Conservation (phyloP, 2,329 filamentous ascomycete genomes). For the Endoconidiophora laricicola region DNA sequence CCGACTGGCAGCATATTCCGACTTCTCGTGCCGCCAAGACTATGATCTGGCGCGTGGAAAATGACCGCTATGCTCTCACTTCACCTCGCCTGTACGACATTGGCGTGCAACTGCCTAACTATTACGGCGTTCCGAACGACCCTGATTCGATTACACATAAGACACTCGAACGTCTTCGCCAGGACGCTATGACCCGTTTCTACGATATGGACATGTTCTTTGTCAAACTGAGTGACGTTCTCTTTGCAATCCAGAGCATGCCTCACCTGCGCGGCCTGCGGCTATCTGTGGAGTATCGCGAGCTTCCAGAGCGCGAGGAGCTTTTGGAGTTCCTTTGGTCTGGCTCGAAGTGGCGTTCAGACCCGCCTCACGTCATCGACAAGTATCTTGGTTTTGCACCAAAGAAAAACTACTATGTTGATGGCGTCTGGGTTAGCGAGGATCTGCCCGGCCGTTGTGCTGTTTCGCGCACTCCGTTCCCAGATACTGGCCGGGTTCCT, state of each 20-base stretch:
- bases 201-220: conserved; percentile 47
- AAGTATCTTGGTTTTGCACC: conserved; percentile 38
- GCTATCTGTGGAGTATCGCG: conserved; percentile 41
- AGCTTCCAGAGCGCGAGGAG: conserved; percentile 36
- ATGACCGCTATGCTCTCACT: conserved; percentile 38
- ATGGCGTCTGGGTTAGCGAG: conserved; percentile 34
- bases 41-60: conserved; percentile 42
- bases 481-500: conserved; percentile 33
- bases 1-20: conserved; percentile 40
- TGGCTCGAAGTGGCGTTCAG: conserved; percentile 40
- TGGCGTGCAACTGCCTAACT: conserved; percentile 34
- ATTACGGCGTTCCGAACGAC: conserved; percentile 30
- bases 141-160: conserved; percentile 28
- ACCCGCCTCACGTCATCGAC: conserved; percentile 30
- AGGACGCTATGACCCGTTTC: conserved; percentile 36
- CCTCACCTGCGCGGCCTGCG: conserved; percentile 40
- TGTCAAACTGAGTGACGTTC: conserved; percentile 46
- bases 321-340: conserved; percentile 26
- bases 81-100: conserved; percentile 33
- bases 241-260: conserved; percentile 39
- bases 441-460: conserved; percentile 29
- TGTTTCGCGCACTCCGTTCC: conserved; percentile 37
- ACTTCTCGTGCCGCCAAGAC: conserved; percentile 38
- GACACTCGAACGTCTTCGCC: conserved; percentile 29
- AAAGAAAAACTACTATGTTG: conserved; percentile 39